Evolutionary conservation across 768 basidiomycete species (phyloP), one percentile per base, ranked within the genome.

Genomic region (Russula sp.): DNA sequence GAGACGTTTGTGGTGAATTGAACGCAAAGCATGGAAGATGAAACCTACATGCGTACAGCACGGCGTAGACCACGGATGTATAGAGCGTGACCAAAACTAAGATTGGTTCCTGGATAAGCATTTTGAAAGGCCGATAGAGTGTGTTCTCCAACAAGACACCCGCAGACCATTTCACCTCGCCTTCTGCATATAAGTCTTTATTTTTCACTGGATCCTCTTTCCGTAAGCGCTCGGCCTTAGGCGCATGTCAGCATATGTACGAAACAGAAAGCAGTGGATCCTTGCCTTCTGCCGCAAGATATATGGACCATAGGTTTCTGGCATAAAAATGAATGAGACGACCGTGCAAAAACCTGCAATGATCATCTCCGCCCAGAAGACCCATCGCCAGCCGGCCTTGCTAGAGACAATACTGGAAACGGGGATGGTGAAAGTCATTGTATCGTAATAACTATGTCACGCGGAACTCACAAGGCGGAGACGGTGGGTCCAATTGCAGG

Each of bases 31-130:
- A 6, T 5, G 53, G 18, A 35, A 54, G 9, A 45, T 9, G 16
- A 20, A 7, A 76, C 83, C 67, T 69, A 83, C 83, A 73, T 57
- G 78, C 79, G 69, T 85, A 86, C n/a, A 86, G 77, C 10, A 85
- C 69, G 4, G 83, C 82, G 61, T 84, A 86, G 5, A 86, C 78
- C 60, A 86, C 71, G 14, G 84, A 83, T 10, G 84, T 73, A 70
- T 87, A 88, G 53, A 86, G 65, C 0, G 85, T 85, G 58, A 86
- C 76, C 13, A 85, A 76, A 7, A 87, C 73, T 2, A 87, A 76
- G 66, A 88, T 85, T 0, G 84, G 84, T 69, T 88, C 87, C 65
- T 78, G 71, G 10, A 75, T 70, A 31, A 88, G 79, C 82, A 89
- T 84, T 53, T 77, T 68, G 73, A 85, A 81, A 0, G 86, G 86